Percentiles rank a stretch among this genome's conserved stretches.
phyloP scores from a whole-genome alignment of 2,329 filamentous ascomycete species.

The Aureobasidium mangrovei region DNA sequence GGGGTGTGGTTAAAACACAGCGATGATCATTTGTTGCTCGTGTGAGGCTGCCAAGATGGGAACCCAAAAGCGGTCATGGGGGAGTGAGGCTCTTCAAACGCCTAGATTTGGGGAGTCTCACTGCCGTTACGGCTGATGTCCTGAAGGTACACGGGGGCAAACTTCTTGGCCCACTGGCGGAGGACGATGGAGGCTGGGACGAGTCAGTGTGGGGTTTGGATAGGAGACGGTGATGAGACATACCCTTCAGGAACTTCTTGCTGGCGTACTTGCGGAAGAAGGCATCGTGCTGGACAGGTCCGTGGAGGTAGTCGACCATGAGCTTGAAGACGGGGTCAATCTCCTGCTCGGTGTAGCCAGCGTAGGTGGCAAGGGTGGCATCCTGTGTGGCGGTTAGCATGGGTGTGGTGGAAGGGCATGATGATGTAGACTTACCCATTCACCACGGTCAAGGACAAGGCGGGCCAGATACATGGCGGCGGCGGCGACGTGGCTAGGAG shows the following conservation, averaged over 20 bases:
- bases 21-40: conserved; percentile 3
- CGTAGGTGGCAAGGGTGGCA: conserved; percentile 76
- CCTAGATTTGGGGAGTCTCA: conserved; percentile 12
- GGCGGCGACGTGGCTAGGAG: conserved; percentile 82
- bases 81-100: neutral
- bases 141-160: conserved; percentile 28
- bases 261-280: conserved; percentile 99
- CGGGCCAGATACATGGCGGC: conserved; percentile 92
- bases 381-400: conserved; percentile 46
- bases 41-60: neutral
- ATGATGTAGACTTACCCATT: conserved; percentile 62
- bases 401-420: conserved; percentile 19
- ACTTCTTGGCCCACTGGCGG: conserved; percentile 76
- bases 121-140: conserved; percentile 16
- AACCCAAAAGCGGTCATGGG: neutral
- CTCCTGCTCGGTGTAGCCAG: conserved; percentile 87
- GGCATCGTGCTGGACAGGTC: conserved; percentile 85
- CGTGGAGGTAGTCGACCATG: conserved; percentile 93
- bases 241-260: conserved; percentile 99
- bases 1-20: neutral
- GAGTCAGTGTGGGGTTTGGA: conserved; percentile 9
- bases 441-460: conserved; percentile 78
- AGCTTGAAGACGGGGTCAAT: conserved; percentile 85
- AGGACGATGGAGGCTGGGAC: conserved; percentile 74
- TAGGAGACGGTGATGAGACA: conserved; percentile 22